These are phyloP conservation scores for Exophiala dermatitidis DNA, from an alignment of 2,329 filamentous ascomycete species.

Conservation along the genomic window DNA sequence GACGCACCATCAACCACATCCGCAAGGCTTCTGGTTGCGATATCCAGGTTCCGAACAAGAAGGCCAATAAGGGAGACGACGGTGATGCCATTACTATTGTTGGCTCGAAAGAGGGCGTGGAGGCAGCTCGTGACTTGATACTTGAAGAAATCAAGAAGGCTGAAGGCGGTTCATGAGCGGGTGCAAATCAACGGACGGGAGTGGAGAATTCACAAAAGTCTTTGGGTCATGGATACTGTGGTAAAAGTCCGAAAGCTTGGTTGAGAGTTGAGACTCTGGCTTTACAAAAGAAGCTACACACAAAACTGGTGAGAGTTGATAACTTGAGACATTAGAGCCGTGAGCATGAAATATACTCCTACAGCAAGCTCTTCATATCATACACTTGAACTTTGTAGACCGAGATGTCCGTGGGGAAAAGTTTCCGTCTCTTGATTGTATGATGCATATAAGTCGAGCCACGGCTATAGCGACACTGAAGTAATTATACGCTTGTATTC, in stretches of 20 bases:
- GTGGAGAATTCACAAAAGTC: not conserved
- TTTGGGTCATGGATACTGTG: slow-evolving; percentile 1
- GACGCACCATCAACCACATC: slow-evolving; percentile 87
- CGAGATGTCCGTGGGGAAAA: too few species aligned
- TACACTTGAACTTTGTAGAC: too few species aligned
- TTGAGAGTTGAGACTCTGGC: not conserved
- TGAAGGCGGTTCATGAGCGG: slow-evolving; percentile 6
- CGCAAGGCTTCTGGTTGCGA: slow-evolving; percentile 86
- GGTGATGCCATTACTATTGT: slow-evolving; percentile 85
- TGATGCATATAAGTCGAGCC: too few species aligned
- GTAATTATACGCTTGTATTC: too few species aligned
- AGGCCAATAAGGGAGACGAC: slow-evolving; percentile 49
- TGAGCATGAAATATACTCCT: not conserved
- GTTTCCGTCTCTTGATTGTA: too few species aligned
- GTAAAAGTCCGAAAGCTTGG: not conserved
- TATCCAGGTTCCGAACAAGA: slow-evolving; percentile 84
- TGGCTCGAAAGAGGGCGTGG: slow-evolving; percentile 69
- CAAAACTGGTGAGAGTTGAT: not conserved
- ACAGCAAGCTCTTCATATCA: too few species aligned
- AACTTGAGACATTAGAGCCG: not conserved
- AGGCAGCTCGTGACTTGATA: slow-evolving; percentile 83
- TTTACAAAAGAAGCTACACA: not conserved
- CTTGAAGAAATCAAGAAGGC: slow-evolving; percentile 70
- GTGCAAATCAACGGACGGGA: not conserved
- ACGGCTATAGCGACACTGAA: too few species aligned